Evolutionary conservation across 257 asterid species (phyloP).

Genomic region (Nicotiana sylvestris): DNA sequence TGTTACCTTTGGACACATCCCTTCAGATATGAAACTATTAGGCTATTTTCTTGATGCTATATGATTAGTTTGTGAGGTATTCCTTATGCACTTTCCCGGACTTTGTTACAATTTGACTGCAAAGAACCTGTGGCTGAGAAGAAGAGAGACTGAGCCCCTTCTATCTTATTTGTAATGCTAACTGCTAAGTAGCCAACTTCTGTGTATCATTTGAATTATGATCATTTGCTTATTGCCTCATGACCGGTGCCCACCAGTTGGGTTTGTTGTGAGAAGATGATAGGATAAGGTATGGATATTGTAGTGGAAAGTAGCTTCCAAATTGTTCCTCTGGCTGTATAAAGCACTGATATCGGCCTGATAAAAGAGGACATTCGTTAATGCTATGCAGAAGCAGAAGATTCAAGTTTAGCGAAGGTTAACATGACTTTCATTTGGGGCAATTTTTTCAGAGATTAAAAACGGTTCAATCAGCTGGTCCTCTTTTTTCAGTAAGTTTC

Average conservation of each 20-base stretch:
- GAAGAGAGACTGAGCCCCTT: slow-evolving; percentile 51
- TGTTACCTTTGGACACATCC: not conserved
- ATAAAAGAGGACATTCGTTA: no score
- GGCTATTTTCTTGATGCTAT: not conserved
- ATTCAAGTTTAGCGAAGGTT: no score
- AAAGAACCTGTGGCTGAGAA: slow-evolving; percentile 11
- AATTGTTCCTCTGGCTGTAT: no score
- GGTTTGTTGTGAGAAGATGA: not conserved
- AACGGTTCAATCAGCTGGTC: not conserved
- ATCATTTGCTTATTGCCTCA: not conserved
- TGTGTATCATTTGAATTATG: not conserved
- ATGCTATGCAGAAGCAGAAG: no score
- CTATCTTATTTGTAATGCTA: slow-evolving; percentile 29
- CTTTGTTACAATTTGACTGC: not conserved
- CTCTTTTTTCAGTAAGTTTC: not conserved
- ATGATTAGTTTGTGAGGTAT: not conserved
- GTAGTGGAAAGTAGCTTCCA: not conserved
- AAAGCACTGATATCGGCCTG: no score
- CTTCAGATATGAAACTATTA: not conserved
- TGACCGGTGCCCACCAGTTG: not conserved
- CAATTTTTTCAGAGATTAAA: no score
- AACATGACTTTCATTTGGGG: no score
- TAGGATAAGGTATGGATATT: not conserved
- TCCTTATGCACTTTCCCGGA: not conserved
- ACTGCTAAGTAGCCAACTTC: not conserved